Base-by-base conservation (phyloP, 805 yeast genomes). In the Spencermartinsiella europaea region DNA sequence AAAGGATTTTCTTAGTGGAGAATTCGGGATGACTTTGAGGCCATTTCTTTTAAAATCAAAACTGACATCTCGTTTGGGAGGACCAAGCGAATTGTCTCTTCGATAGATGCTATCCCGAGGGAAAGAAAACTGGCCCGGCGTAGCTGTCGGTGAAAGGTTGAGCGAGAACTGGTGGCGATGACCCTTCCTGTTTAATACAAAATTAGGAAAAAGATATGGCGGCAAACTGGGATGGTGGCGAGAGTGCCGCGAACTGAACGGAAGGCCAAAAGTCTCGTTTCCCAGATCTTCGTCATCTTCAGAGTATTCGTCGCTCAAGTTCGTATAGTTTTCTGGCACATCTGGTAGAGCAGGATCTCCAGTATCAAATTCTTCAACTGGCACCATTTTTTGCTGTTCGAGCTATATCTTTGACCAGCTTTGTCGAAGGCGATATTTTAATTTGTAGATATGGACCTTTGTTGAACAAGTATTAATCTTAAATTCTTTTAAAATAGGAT, bases 271-370 rank as follows among this genome's bases (percentile, higher is more conserved):
- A 25, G 10, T 25, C 31, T 12, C 10, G 31, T 12, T 12, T 7
- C 31, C 15, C 8, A 15, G 7, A 34, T 34, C 37, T 7, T n/a
- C 20, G 10, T 38, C 33, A 25, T 22, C 42, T 15, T 25, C 34
- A 12, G 20, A 21, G 15, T 22, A 14, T n/a, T 19, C 43, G 27
- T 38, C 42, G 25, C 16, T 21, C 20, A 28, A n/a, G 14, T 48
- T 45, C 10, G 43, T 31, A 16, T 52, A 19, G n/a, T 42, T 46
- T 16, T 31, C 44, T 16, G 59, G 59, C 17, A 54, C 34, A 14
- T 47, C 21, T 17, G 59, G 59, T 10, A 52, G 45, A 33, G 44
- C 42, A 1, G 59, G 56, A 38, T 55, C 59, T 8, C 36, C 57
- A n/a, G 59, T 54, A 21, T 55, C 59, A 33, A 43, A 55, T 15